A percentile compares a stretch with the other conserved stretches of the same genome.
These are phyloP conservation scores for Fusarium subglutinans DNA, from an alignment of 2,329 filamentous ascomycete species.

Conservation along the genomic window DNA sequence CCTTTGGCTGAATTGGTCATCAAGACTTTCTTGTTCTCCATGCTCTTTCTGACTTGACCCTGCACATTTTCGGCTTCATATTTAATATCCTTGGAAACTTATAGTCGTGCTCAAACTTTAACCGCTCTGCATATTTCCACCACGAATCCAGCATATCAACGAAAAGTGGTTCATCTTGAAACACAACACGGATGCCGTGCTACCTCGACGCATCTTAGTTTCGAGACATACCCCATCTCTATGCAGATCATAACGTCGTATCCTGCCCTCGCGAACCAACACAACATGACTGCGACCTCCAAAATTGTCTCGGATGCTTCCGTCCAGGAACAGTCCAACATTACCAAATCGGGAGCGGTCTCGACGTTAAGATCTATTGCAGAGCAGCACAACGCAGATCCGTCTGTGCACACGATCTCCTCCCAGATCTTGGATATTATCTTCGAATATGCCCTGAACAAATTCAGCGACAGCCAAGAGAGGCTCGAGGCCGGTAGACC, in stretches of 20 bases:
- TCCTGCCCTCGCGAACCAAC: neutral
- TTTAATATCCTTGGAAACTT: neutral
- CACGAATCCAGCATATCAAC: neutral
- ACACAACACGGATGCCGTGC: neutral
- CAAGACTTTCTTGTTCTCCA: neutral
- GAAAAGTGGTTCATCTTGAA: neutral
- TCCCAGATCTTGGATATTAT: neutral
- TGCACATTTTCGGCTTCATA: neutral
- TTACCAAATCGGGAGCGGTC: neutral
- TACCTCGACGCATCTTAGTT: neutral
- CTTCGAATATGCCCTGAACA: conserved; percentile 12
- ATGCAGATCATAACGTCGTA: neutral
- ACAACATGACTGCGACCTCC: neutral
- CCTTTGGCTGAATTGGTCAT: neutral
- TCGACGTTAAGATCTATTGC: neutral
- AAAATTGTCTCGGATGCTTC: neutral
- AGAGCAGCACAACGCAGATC: neutral
- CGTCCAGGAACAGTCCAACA: neutral
- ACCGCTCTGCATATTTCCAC: neutral
- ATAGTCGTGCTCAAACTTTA: neutral
- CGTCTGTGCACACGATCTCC: neutral
- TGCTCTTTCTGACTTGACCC: neutral
- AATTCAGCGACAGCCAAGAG: conserved; percentile 7
- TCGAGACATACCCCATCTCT: neutral
- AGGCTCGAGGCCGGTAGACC: neutral